A percentile compares a stretch with the other conserved stretches of the same genome.
Conservation (phyloP, 495 filamentous ascomycete species). For the Penicillium cosmopolitanum region DNA sequence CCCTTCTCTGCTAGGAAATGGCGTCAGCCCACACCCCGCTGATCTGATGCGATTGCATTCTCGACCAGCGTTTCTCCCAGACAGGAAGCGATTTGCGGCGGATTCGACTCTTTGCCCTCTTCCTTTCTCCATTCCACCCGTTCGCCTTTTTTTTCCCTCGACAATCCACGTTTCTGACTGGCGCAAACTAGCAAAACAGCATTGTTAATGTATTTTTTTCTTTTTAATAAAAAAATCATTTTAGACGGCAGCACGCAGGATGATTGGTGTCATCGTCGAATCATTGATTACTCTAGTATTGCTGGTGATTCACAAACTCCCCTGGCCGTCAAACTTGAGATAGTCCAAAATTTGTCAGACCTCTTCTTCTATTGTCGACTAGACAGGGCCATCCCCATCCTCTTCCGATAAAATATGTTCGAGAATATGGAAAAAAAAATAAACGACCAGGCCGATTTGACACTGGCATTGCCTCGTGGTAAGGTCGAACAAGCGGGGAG, state of each 20-base stretch:
- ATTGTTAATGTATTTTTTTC: neutral
- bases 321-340: constrained; percentile 14
- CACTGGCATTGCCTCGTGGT: constrained; percentile 29
- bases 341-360: constrained; percentile 23
- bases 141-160: constrained; percentile 11
- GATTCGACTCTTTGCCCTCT: constrained; percentile 7
- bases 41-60: constrained; percentile 18
- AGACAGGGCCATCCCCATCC: constrained; percentile 13
- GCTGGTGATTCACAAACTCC: constrained; percentile 13
- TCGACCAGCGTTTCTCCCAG: neutral
- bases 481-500: constrained; percentile 29
- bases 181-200: constrained; percentile 15
- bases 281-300: constrained; percentile 8
- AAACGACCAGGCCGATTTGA: constrained; percentile 20
- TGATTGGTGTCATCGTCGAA: constrained; percentile 20
- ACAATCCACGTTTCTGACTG: constrained; percentile 21
- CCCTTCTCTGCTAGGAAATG: constrained; percentile 8
- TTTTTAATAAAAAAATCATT: neutral
- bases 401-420: constrained; percentile 6
- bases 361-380: constrained; percentile 17
- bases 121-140: constrained; percentile 2
- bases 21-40: constrained; percentile 25
- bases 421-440: neutral
- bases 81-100: constrained; percentile 13
- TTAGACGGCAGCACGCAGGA: constrained; percentile 16